Base-by-base conservation (phyloP, 768 basidiomycete species). In the Mycena amicta region DNA sequence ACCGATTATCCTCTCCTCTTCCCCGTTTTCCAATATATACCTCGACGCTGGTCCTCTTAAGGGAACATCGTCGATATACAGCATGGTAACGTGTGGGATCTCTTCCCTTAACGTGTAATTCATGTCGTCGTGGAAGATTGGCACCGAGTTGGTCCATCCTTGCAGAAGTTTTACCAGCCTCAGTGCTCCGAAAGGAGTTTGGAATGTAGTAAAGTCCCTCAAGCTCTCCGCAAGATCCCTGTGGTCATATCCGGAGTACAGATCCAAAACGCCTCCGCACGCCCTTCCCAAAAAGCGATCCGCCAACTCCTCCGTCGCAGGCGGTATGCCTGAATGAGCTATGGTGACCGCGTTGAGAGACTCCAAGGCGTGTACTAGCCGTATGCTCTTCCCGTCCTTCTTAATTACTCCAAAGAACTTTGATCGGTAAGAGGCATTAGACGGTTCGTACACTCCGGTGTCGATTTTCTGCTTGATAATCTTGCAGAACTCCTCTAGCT, bases 171-270 rank as follows among this genome's bases (percentile, higher is more conserved):
- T 58, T 0, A 61, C 64, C 0, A 74, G 62, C 0, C 64, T 56
- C 1, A 67, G 31, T 0, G 67, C 55, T 0, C 71, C 67, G 8
- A 68, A 53, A 1, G 69, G 71, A 1, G 64, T 70, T 52, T 68
- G 65, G 52, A 75, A 76, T 0, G 69, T 73, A 1, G 74, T 76
- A 11, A 71, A 59, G 30, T 75, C 69, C 2, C 66, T 46, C 0
- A 64, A 73, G 2, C 61, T 55, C 5, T 57, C 62, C 4, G 67
- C 56, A 1, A 76, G 57, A 0, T 50, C 33, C 0, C 66, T 56
- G 4, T 74, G 63, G 25, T 76, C 67, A 46, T 68, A 72, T 18
- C 70, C 71, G 0, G 68, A 57, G 46, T 60, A 68, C 6, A 71
- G 45, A 31, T 71, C 67, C 3, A 70, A 54, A 4, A 30, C 31